Conservation (phyloP, 805 yeast genomes). For the Yarrowia keelungensis region DNA sequence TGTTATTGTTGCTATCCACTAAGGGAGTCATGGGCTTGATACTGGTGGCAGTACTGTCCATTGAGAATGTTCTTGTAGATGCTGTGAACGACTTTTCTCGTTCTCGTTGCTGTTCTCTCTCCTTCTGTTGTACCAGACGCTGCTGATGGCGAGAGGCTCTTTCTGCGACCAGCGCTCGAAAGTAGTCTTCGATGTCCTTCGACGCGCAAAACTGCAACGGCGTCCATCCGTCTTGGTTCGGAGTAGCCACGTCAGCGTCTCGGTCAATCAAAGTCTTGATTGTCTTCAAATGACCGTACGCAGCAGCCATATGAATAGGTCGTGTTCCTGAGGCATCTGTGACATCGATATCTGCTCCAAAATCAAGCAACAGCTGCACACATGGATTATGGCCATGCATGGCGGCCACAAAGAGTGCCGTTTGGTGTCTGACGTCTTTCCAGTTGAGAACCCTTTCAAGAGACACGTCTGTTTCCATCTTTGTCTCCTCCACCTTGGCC, state of each 20-base stretch:
- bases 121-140: conserved; percentile 14
- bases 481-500: neutral
- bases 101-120: conserved; percentile 4
- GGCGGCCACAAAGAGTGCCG: conserved; percentile 70
- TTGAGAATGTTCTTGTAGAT: neutral
- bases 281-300: conserved; percentile 67
- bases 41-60: conserved; percentile 14
- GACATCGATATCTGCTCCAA: conserved; percentile 77
- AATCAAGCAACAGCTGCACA: conserved; percentile 66
- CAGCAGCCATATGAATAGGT: conserved; percentile 83
- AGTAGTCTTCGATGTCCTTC: conserved; percentile 55
- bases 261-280: conserved; percentile 60
- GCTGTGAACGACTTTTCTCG: conserved; percentile 14
- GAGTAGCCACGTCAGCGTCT: conserved; percentile 57
- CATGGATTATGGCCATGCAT: conserved; percentile 66
- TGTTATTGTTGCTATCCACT: neutral
- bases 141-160: conserved; percentile 33
- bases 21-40: conserved; percentile 22
- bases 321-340: conserved; percentile 80
- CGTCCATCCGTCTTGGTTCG: conserved; percentile 68
- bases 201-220: conserved; percentile 68
- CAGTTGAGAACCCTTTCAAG: conserved; percentile 56
- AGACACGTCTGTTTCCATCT: conserved; percentile 19
- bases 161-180: conserved; percentile 38
- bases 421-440: conserved; percentile 56